Evolutionary conservation across 257 asterid genomes (phyloP).

Genomic region (Penstemon eatonii): DNA sequence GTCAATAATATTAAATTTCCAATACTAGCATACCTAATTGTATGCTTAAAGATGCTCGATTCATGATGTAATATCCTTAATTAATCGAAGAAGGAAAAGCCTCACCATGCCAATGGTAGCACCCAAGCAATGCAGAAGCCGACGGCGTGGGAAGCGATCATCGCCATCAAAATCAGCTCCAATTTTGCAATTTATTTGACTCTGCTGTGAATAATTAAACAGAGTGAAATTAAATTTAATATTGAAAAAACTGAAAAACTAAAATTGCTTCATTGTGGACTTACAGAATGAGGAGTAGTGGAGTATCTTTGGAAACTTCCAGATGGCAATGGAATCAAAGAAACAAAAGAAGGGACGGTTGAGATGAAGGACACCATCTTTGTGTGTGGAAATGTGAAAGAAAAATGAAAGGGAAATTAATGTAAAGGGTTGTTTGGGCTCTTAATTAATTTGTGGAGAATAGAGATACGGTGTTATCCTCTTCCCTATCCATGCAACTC

Average conservation of each 20-base stretch:
- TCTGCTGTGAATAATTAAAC: conserved; percentile 31
- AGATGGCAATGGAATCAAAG: conserved; percentile 42
- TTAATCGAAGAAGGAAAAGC: conserved; percentile 13
- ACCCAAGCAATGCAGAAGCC: conserved; percentile 59
- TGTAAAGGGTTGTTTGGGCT: not conserved
- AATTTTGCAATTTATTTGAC: conserved; percentile 51
- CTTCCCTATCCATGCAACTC: conserved; percentile 15
- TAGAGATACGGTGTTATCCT: conserved; percentile 39
- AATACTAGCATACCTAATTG: not conserved
- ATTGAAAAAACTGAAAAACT: not conserved
- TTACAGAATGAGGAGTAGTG: conserved; percentile 43
- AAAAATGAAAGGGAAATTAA: not conserved
- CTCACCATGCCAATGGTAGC: conserved; percentile 74
- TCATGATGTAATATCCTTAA: not conserved
- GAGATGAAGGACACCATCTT: conserved; percentile 68
- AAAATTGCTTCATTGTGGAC: conserved; percentile 8
- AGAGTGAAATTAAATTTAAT: not conserved
- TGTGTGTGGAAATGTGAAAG: not conserved
- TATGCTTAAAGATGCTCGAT: not conserved
- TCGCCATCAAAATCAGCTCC: conserved; percentile 40
- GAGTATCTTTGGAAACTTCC: conserved; percentile 33
- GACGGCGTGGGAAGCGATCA: conserved; percentile 56
- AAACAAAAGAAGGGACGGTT: conserved; percentile 57
- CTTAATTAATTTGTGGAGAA: conserved; percentile 26
- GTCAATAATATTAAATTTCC: too few relatives aligned